A percentile compares a stretch with the other conserved stretches of the same genome.
These are phyloP conservation scores for Gossypium longicalyx DNA, from an alignment of 345 rosid genomes.

Conservation along the genomic window DNA sequence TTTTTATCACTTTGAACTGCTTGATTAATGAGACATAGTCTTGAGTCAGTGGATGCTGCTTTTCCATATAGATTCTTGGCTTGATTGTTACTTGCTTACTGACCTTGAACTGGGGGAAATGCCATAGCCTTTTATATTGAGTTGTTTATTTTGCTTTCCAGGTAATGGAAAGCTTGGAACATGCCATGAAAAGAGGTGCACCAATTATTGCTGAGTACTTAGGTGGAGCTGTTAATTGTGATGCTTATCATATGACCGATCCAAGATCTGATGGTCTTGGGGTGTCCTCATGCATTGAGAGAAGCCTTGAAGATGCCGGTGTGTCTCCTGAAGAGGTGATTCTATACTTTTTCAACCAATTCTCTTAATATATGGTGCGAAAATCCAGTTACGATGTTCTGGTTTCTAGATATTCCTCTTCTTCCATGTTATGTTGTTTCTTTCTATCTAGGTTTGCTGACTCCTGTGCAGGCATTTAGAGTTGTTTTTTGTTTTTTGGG, in stretches of 20 bases:
- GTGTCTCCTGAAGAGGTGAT: conserved; percentile 93
- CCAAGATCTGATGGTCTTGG: conserved; percentile 99
- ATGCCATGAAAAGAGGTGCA: conserved; percentile 91
- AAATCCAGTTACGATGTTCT: not conserved
- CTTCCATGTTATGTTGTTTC: not conserved
- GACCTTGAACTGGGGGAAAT: not conserved
- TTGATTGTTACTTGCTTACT: not conserved
- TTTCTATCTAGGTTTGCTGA: not conserved
- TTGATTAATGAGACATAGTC: not conserved
- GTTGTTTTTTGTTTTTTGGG: not conserved
- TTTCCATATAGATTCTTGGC: not conserved
- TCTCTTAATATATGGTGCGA: not conserved
- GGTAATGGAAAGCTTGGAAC: conserved; percentile 99
- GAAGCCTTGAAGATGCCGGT: conserved; percentile 97
- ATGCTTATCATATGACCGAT: conserved; percentile 99
- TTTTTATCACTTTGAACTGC: not conserved
- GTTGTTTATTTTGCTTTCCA: conserved; percentile 22
- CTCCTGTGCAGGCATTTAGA: not conserved
- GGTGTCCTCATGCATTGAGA: conserved; percentile 90
- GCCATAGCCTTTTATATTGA: conserved; percentile 4
- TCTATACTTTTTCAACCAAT: not conserved
- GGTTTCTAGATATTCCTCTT: not conserved
- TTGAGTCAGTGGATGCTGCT: not conserved
- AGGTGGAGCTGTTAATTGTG: conserved; percentile 98
- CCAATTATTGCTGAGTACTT: conserved; percentile 95